Percentiles rank a stretch among this genome's conserved stretches.
Evolutionary conservation across 2,329 filamentous ascomycete genomes (phyloP).

Genomic region (Fusarium ambrosium): DNA sequence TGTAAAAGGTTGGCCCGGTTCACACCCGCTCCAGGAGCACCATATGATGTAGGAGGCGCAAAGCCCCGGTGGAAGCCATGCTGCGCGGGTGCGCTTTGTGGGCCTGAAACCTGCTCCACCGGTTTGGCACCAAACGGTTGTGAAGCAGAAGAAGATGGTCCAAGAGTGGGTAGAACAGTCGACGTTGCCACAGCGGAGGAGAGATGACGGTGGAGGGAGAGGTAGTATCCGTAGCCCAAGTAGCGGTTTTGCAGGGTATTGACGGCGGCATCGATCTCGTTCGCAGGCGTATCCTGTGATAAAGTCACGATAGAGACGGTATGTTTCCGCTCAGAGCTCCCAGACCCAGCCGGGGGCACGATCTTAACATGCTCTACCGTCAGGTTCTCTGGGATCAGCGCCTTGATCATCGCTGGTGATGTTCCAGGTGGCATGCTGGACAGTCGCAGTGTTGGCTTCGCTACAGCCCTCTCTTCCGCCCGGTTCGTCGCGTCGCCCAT

Average conservation of each 20-base stretch:
- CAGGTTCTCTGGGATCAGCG: conserved; percentile 70
- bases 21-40: conserved; percentile 56
- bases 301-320: conserved; percentile 85
- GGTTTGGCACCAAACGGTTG: conserved; percentile 85
- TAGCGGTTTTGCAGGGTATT: conserved; percentile 86
- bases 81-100: conserved; percentile 56
- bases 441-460: conserved; percentile 74
- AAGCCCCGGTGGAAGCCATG: conserved; percentile 71
- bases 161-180: conserved; percentile 49
- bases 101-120: conserved; percentile 60
- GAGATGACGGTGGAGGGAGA: conserved; percentile 84
- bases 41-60: conserved; percentile 82
- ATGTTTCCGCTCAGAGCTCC: conserved; percentile 75
- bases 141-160: conserved; percentile 60
- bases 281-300: conserved; percentile 82
- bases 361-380: conserved; percentile 81
- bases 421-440: conserved; percentile 72
- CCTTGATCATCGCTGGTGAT: conserved; percentile 71
- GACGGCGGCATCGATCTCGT: conserved; percentile 85
- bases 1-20: conserved; percentile 67
- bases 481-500: conserved; percentile 57
- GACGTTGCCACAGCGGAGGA: conserved; percentile 77
- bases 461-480: conserved; percentile 70
- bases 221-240: conserved; percentile 85
- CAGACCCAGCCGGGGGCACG: conserved; percentile 66